A percentile compares a stretch with the other conserved stretches of the same genome.
Evolutionary conservation across 2,329 filamentous ascomycete species (phyloP).

Genomic region (Orbilia javanica): DNA sequence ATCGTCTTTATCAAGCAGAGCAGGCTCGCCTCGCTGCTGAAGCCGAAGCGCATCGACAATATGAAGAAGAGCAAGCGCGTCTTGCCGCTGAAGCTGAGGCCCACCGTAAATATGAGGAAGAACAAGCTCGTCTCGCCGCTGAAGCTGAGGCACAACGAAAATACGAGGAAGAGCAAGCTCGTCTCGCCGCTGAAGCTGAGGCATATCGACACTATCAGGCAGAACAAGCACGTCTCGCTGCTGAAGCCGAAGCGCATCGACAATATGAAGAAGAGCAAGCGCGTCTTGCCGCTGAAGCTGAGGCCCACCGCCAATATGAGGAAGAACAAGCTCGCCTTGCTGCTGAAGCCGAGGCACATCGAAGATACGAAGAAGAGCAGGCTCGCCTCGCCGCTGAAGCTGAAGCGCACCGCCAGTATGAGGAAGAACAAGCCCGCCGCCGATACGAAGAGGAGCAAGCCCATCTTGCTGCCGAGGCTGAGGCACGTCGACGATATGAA

Average conservation of each 20-base stretch:
- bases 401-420: conserved; percentile 29
- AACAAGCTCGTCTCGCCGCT: conserved; percentile 8
- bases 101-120: conserved; percentile 1
- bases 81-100: conserved; percentile 28
- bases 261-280: conserved; percentile 32
- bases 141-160: conserved; percentile 18
- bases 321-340: conserved; percentile 2
- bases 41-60: conserved; percentile 4
- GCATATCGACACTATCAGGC: conserved; percentile 7
- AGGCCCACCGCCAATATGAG: conserved; percentile 22
- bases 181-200: conserved; percentile 29
- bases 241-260: conserved; percentile 30
- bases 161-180: conserved; percentile 17
- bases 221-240: conserved; percentile 15
- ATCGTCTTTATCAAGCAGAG: conserved; percentile 11
- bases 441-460: conserved; percentile 18
- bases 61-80: conserved; percentile 16
- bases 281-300: conserved; percentile 38
- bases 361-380: conserved; percentile 35
- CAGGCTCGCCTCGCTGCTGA: conserved; percentile 26
- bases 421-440: background rate
- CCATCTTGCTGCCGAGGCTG: conserved; percentile 19
- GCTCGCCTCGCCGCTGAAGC: conserved; percentile 25
- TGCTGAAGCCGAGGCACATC: conserved; percentile 18
- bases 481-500: background rate